phyloP scores from a whole-genome alignment of 176 grass and related monocot genomes.

The Eragrostis curvula region DNA sequence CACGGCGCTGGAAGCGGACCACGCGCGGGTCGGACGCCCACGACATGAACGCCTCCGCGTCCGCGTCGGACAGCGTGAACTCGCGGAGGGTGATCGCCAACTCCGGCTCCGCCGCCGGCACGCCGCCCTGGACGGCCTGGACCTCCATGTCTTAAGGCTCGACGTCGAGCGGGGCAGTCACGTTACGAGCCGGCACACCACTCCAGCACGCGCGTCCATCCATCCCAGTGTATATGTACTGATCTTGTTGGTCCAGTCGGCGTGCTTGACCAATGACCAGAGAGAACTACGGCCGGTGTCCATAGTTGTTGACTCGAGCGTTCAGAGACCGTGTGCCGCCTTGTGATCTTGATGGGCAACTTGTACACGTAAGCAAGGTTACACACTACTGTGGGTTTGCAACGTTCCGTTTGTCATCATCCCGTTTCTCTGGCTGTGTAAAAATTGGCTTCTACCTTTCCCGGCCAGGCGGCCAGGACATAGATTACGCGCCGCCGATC shows the following conservation, averaged over 20 bases:
- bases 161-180: background rate
- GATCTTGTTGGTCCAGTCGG: conserved; percentile 1
- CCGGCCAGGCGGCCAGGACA: no score
- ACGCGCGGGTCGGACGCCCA: conserved; percentile 75
- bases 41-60: conserved; percentile 60
- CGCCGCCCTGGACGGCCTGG: background rate
- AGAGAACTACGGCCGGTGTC: background rate
- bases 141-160: background rate
- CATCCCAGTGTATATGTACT: background rate
- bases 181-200: background rate
- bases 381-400: no score
- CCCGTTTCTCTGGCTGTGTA: no score
- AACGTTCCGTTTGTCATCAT: no score
- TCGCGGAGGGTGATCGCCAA: conserved; percentile 55
- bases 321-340: background rate
- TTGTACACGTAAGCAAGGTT: no score
- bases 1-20: conserved; percentile 71
- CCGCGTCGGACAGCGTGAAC: conserved; percentile 54
- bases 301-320: background rate
- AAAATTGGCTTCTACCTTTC: no score
- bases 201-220: no score
- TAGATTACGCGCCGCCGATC: no score
- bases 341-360: background rate
- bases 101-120: background rate
- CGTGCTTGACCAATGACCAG: conserved; percentile 39